Evolutionary conservation across 352 stramenopile species (phyloP).

Genomic region (Phytophthora tubulina): DNA sequence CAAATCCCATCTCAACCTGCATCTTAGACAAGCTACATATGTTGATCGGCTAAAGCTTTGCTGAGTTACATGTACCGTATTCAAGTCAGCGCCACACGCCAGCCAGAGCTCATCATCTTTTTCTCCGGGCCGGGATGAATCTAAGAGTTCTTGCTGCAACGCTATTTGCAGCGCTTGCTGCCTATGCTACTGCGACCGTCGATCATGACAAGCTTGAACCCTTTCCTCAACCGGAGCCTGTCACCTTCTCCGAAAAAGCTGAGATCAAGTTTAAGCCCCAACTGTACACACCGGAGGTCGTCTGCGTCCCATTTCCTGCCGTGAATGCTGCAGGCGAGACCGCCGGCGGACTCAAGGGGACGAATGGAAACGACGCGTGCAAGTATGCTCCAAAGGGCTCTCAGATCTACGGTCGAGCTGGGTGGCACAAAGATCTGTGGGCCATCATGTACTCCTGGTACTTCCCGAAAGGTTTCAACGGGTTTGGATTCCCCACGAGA

Average conservation of each 20-base stretch:
- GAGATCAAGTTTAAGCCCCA: constrained; percentile 20
- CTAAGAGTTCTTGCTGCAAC: neutral
- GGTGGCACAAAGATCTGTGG: neutral
- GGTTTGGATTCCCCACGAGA: neutral
- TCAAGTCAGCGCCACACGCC: neutral
- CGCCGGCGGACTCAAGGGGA: constrained; percentile 3
- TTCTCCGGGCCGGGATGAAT: constrained; percentile 3
- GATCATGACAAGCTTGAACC: constrained; percentile 14
- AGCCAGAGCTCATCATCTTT: neutral
- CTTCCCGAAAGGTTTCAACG: constrained; percentile 16
- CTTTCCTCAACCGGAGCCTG: constrained; percentile 13
- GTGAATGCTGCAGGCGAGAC: constrained; percentile 5
- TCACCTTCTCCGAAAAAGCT: constrained; percentile 3
- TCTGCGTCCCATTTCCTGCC: constrained; percentile 12
- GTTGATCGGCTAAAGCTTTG: neutral
- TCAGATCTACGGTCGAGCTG: constrained; percentile 17
- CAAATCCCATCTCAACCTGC: neutral
- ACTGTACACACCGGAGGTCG: neutral
- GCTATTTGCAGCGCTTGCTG: neutral
- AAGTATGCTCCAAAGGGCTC: constrained; percentile 8
- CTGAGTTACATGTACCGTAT: neutral
- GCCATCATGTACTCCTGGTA: constrained; percentile 31
- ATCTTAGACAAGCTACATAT: neutral
- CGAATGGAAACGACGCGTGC: constrained; percentile 4
- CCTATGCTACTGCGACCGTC: neutral